Conservation (phyloP, 2,329 filamentous ascomycete genomes). For the Claviceps spartinae region DNA sequence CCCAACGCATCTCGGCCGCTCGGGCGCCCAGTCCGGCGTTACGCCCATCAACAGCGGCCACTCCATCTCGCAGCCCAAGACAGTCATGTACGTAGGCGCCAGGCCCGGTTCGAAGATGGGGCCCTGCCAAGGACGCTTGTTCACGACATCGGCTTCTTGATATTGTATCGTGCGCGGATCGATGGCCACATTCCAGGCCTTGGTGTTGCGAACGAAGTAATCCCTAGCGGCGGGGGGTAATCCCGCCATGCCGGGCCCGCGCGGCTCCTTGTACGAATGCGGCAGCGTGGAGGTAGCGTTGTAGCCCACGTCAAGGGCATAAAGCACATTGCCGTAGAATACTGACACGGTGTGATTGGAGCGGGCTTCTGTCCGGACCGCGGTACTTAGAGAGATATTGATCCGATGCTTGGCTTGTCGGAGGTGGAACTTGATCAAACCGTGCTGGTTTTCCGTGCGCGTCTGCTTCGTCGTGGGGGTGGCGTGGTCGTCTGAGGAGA, state of each 20-base stretch:
- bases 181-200: constrained; percentile 17
- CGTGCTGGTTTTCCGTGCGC: constrained; percentile 6
- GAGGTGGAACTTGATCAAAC: constrained; percentile 12
- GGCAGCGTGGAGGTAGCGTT: constrained; percentile 12
- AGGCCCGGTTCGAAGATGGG: constrained; percentile 15
- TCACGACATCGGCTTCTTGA: not conserved
- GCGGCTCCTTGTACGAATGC: constrained; percentile 10
- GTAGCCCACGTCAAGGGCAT: constrained; percentile 25
- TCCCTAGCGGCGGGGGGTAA: constrained; percentile 14
- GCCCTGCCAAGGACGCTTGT: constrained; percentile 6
- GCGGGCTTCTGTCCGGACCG: constrained; percentile 12
- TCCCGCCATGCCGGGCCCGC: constrained; percentile 7
- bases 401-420: constrained; percentile 10
- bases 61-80: constrained; percentile 24
- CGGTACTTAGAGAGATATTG: constrained; percentile 8
- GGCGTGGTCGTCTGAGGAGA: not conserved
- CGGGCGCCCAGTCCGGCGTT: constrained; percentile 16
- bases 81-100: constrained; percentile 23
- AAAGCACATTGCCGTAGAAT: constrained; percentile 30
- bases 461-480: not conserved
- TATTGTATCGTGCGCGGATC: constrained; percentile 15
- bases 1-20: constrained; percentile 11
- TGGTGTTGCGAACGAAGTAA: constrained; percentile 20
- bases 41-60: constrained; percentile 18
- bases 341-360: constrained; percentile 25